Evolutionary conservation across 148 eudicot species (phyloP), one percentile per base, ranked within the genome.

Genomic region (Pouteria glomerata): DNA sequence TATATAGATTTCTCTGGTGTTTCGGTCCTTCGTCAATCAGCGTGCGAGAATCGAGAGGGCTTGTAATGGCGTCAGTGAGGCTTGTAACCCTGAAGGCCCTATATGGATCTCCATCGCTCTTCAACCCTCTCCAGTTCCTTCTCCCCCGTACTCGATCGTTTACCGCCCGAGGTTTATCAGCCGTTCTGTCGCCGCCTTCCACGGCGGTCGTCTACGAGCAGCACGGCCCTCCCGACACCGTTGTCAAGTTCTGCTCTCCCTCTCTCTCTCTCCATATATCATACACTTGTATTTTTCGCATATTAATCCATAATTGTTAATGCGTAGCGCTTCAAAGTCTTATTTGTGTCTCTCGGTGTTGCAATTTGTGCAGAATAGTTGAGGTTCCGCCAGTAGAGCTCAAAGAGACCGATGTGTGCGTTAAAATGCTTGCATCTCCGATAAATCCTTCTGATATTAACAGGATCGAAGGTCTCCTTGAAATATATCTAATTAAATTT

Each of bases 401-500:
- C 50, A 87, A 82, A 73, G 83, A 84, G 47, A 75, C 85, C 33
- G 96, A 94, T 19, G 90, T 94, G 3, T 94, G 98, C 75, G 98
- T 94, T 31, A 89, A 74, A 75, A 89, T 94, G 97, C 83, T 94
- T 10, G 98, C 98, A 29, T 83, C 97, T 78, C 96, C 98, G 0
- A 94, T 94, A 42, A 94, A 94, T 73, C 98, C 98, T 13, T 94
- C 98, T 30, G 98, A 94, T 71, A 91, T 94, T 37, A 94, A 94
- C 72, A 81, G 98, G 61, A 94, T 94, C 39, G 73, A 94, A 91
- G 95, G 97, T 91, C 7, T 72, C 34, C 31, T 12, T 51, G 23
- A 11, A 34, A 4, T 31, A 14, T 15, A 34, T 8, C 41, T 21
- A 23, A 51, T 42, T 4, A 5, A 16, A 12, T 66, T 33, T 8